Base-by-base conservation (phyloP, 345 rosid genomes). In the Microthlaspi erraticum region DNA sequence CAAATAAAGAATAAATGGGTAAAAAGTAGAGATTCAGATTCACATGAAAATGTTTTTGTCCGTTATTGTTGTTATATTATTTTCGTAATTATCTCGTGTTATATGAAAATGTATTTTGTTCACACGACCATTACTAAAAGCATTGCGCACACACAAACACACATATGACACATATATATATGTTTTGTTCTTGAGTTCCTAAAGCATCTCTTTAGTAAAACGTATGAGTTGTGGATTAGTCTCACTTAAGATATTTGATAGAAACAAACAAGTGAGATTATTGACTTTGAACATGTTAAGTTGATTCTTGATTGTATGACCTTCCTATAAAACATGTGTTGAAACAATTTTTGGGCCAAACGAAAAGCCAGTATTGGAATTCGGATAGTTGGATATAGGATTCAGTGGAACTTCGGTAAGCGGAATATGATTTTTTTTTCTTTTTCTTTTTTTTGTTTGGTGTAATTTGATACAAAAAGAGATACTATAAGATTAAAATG, bases 1-100 rank as follows among this genome's bases (percentile, higher is more conserved):
- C 61, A 76, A 63, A 56, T 63, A 20, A 48, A 48, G 64, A 58
- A 62, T 37, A 58, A 69, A 45, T 48, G 13, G 59, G 77, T 56
- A 48, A 58, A 50, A 65, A 17, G 60, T 64, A 55, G 49, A 33
- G 14, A 57, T 49, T 39, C 70, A 23, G 70, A 64, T 36, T 63
- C 69, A 44, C 44, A 72, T 63, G 20, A 72, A 51, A 42, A 31
- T 53, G 13, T 4, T 19, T 19, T 41, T 61, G 23, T 71, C 61
- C 42, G 60, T 60, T 60, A 20, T 58, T 48, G 14, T 43, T 26
- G 29, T 2, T 26, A 26, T 26, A 26, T 26, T 43, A 8, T 20
- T 67, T 54, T 19, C 3, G 29, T 36, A 11, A 58, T 70, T 29
- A 37, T 18, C 51, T 49, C 51, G 3, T 38, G 14, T 29, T 5